Conservation (phyloP, 129 eudicot genomes). For the Ambrosia artemisiifolia region DNA sequence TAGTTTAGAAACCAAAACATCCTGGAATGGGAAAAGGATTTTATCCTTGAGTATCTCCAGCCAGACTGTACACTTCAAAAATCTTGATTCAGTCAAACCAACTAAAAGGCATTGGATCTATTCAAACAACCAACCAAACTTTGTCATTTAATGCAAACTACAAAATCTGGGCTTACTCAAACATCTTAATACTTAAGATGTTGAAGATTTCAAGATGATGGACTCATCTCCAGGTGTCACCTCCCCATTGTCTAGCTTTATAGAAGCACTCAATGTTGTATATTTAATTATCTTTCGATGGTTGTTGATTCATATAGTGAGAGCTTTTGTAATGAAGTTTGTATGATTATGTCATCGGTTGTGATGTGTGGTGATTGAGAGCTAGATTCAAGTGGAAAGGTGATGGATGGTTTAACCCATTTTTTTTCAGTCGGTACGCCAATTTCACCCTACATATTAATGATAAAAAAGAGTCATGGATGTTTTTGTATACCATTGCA, state of each 20-base stretch:
- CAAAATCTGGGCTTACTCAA: constrained; percentile 24
- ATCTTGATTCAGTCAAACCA: constrained; percentile 18
- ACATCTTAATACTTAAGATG: constrained; percentile 1
- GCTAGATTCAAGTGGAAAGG: constrained; percentile 15
- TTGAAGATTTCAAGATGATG: constrained; percentile 2
- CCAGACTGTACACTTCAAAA: constrained; percentile 15
- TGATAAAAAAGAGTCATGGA: too few relatives aligned
- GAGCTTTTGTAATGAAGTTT: constrained; percentile 35
- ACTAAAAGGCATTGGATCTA: constrained; percentile 16
- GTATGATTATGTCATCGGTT: constrained; percentile 13
- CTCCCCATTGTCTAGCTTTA: constrained; percentile 31
- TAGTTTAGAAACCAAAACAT: neutral
- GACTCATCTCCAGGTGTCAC: constrained; percentile 14
- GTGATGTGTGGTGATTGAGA: constrained; percentile 13
- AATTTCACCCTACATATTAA: constrained; percentile 39
- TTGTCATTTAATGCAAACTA: constrained; percentile 25
- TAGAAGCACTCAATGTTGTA: neutral
- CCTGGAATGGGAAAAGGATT: constrained; percentile 7
- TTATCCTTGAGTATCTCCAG: neutral
- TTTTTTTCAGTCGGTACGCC: constrained; percentile 43
- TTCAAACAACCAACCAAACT: constrained; percentile 14
- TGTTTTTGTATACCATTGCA: too few relatives aligned
- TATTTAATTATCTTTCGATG: neutral
- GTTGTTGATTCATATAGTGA: constrained; percentile 21
- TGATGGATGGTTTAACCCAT: constrained; percentile 24